Conservation (phyloP, 164 flowering plant genomes). For the Tinospora cordifolia region DNA sequence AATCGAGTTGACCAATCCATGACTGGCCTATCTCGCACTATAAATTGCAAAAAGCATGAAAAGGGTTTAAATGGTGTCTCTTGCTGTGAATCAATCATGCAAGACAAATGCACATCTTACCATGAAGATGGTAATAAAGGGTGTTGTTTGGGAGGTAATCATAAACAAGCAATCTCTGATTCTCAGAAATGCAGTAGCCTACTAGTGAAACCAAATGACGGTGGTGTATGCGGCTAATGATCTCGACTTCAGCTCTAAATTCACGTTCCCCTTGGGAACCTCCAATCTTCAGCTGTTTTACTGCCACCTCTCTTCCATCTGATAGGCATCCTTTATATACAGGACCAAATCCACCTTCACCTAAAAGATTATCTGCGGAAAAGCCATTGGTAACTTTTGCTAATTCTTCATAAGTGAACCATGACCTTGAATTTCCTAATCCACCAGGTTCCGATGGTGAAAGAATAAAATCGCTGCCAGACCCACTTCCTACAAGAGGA, state of each 20-base stretch:
- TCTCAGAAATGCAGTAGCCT: conserved; percentile 75
- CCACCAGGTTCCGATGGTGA: conserved; percentile 52
- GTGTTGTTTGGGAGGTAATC: conserved; percentile 76
- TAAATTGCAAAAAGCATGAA: conserved; percentile 7
- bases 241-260: conserved; percentile 45
- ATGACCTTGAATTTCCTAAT: conserved; percentile 59
- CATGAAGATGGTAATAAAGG: conserved; percentile 84
- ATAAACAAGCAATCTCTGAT: conserved; percentile 64
- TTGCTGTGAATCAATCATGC: background rate
- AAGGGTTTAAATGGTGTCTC: background rate
- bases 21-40: conserved; percentile 52
- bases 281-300: conserved; percentile 75
- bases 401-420: conserved; percentile 65
- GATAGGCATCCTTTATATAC: conserved; percentile 64
- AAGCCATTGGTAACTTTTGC: conserved; percentile 62
- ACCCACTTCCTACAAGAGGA: conserved; percentile 37
- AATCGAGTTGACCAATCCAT: conserved; percentile 69
- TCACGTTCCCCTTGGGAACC: conserved; percentile 88
- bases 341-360: conserved; percentile 87
- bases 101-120: conserved; percentile 30
- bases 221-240: conserved; percentile 19
- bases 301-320: conserved; percentile 83
- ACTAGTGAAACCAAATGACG: conserved; percentile 88
- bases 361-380: conserved; percentile 65
- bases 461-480: conserved; percentile 29